These are phyloP conservation scores for Myrmaecium sp. DNA, from an alignment of 2,329 filamentous ascomycete species.

Conservation along the genomic window DNA sequence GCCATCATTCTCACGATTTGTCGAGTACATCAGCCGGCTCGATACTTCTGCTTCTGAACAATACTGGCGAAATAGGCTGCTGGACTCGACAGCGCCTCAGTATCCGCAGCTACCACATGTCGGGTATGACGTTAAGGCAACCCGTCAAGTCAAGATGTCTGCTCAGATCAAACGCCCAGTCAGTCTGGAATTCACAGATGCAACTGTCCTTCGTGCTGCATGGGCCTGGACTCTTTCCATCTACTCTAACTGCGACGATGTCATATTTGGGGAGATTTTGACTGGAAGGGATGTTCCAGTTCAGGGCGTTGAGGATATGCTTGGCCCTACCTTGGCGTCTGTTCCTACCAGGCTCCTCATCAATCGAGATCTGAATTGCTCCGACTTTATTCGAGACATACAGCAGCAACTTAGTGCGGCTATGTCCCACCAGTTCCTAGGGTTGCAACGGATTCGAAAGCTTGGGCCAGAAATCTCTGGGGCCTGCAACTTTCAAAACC, in stretches of 20 bases:
- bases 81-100: too few species aligned
- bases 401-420: constrained; percentile 13
- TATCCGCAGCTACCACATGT: too few species aligned
- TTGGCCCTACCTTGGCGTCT: constrained; percentile 24
- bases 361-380: constrained; percentile 12
- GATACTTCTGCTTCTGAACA: too few species aligned
- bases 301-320: constrained; percentile 19
- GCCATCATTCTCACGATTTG: too few species aligned
- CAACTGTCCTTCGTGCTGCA: constrained; percentile 24
- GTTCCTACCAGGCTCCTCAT: constrained; percentile 26
- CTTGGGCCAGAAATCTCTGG: constrained; percentile 20
- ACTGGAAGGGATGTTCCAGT: constrained; percentile 20
- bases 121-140: too few species aligned
- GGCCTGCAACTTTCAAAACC: constrained; percentile 31
- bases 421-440: constrained; percentile 20
- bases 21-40: too few species aligned
- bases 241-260: constrained; percentile 30
- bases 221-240: constrained; percentile 29
- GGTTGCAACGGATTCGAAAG: constrained; percentile 29
- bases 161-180: too few species aligned
- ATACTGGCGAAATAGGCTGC: too few species aligned
- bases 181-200: too few species aligned
- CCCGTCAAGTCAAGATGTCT: too few species aligned
- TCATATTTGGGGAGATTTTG: constrained; percentile 29
- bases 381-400: constrained; percentile 13